A percentile compares a stretch with the other conserved stretches of the same genome.
Conservation (phyloP, 2,329 filamentous ascomycete genomes). For the Paracorniculantispora psalliotae region DNA sequence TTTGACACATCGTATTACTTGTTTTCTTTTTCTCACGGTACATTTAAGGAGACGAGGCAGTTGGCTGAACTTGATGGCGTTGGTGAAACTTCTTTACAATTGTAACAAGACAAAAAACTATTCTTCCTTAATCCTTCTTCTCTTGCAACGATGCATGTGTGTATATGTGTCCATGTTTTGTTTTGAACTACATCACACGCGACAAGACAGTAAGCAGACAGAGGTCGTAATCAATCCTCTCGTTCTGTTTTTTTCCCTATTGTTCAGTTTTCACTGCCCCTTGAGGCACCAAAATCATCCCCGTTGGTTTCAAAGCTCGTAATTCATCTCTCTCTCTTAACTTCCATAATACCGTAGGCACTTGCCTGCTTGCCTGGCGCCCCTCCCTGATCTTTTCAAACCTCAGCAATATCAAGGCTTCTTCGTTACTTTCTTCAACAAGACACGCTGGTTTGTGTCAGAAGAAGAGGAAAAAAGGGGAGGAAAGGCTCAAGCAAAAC, state of each 20-base stretch:
- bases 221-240: neutral
- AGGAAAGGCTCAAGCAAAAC: constrained; percentile 1
- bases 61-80: neutral
- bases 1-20: neutral
- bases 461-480: neutral
- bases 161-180: neutral
- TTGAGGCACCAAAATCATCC: neutral
- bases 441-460: neutral
- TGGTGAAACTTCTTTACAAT: constrained; percentile 8
- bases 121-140: constrained; percentile 10
- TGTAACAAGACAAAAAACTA: constrained; percentile 13
- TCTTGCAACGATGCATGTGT: neutral
- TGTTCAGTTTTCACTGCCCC: neutral
- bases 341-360: neutral
- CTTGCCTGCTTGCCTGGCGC: constrained; percentile 3
- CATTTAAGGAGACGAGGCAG: neutral
- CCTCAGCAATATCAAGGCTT: neutral
- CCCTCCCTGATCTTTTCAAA: neutral
- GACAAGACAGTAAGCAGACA: neutral
- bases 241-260: neutral
- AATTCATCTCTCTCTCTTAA: neutral
- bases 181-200: neutral
- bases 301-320: neutral
- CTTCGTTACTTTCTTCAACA: too few relatives aligned
- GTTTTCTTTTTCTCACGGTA: neutral